Conservation (phyloP, 768 basidiomycete genomes). For the Nevesoporus exiguus region DNA sequence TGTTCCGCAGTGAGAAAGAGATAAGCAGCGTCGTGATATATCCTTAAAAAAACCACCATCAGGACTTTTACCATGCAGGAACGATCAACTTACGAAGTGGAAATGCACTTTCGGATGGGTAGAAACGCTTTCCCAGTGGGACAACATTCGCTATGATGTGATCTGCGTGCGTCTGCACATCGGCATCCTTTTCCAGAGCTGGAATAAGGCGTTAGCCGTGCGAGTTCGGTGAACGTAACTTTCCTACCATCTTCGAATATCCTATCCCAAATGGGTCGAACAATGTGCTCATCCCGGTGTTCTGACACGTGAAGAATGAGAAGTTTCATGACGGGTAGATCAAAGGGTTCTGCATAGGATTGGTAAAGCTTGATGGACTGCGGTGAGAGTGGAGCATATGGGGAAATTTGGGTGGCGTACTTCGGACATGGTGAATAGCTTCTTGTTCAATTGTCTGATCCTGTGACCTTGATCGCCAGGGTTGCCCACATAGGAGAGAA, state of each 20-base stretch:
- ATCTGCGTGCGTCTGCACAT: slow-evolving; percentile 55
- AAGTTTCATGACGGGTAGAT: slow-evolving; percentile 78
- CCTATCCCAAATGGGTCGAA: slow-evolving; percentile 84
- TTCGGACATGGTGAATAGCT: slow-evolving; percentile 79
- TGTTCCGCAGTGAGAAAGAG: slow-evolving; percentile 63
- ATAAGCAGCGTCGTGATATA: slow-evolving; percentile 74
- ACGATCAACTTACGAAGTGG: slow-evolving; percentile 62
- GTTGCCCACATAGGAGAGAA: slow-evolving; percentile 59
- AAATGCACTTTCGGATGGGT: slow-evolving; percentile 88
- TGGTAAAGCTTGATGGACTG: slow-evolving; percentile 66
- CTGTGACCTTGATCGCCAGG: slow-evolving; percentile 60
- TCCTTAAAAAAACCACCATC: slow-evolving; percentile 45
- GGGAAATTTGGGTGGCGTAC: slow-evolving; percentile 39
- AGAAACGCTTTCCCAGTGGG: slow-evolving; percentile 79
- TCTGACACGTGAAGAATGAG: slow-evolving; percentile 92
- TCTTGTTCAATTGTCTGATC: slow-evolving; percentile 54
- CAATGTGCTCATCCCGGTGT: slow-evolving; percentile 79
- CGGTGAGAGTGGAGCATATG: slow-evolving; percentile 11
- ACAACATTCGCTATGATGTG: slow-evolving; percentile 61
- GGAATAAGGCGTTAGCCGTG: slow-evolving; percentile 3
- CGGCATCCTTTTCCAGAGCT: slow-evolving; percentile 58
- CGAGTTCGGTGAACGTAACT: background rate
- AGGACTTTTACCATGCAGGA: background rate
- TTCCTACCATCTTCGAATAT: slow-evolving; percentile 76
- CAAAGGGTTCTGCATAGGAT: slow-evolving; percentile 82